Conservation (phyloP, 2,329 filamentous ascomycete species). For the Chaetomium strumarium region DNA sequence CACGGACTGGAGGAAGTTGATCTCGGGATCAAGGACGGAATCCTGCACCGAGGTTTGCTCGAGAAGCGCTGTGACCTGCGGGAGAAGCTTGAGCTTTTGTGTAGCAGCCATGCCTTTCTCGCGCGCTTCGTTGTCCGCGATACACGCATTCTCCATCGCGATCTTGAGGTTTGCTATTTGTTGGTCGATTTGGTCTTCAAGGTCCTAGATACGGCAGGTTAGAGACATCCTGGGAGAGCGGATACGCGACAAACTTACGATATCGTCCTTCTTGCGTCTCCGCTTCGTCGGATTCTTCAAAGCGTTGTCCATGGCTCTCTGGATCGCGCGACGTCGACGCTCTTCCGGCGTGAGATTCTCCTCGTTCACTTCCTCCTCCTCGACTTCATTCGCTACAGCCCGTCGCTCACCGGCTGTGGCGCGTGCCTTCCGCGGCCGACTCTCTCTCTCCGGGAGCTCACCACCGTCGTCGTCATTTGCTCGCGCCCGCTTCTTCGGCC, state of each 20-base stretch:
- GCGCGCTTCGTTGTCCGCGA: slow-evolving; percentile 77
- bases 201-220: slow-evolving; percentile 53
- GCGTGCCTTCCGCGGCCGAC: slow-evolving; percentile 28
- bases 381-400: slow-evolving; percentile 36
- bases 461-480: slow-evolving; percentile 48
- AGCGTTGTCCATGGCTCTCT: slow-evolving; percentile 81
- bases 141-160: slow-evolving; percentile 84
- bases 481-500: slow-evolving; percentile 57
- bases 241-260: slow-evolving; percentile 49
- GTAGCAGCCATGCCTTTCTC: slow-evolving; percentile 73
- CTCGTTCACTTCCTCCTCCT: slow-evolving; percentile 60
- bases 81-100: slow-evolving; percentile 89
- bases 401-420: slow-evolving; percentile 42
- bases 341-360: slow-evolving; percentile 79
- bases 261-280: slow-evolving; percentile 77
- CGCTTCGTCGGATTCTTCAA: slow-evolving; percentile 73
- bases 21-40: slow-evolving; percentile 86
- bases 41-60: slow-evolving; percentile 84
- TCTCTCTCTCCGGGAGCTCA: slow-evolving; percentile 39
- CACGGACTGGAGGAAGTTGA: slow-evolving; percentile 88
- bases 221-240: slow-evolving; percentile 10
- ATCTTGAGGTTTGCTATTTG: slow-evolving; percentile 83
- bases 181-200: slow-evolving; percentile 85
- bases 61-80: slow-evolving; percentile 79
- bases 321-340: slow-evolving; percentile 74